Percentiles rank a stretch among this genome's conserved stretches.
phyloP scores from a whole-genome alignment of 2,329 filamentous ascomycete species.

The Thelonectria olida region DNA sequence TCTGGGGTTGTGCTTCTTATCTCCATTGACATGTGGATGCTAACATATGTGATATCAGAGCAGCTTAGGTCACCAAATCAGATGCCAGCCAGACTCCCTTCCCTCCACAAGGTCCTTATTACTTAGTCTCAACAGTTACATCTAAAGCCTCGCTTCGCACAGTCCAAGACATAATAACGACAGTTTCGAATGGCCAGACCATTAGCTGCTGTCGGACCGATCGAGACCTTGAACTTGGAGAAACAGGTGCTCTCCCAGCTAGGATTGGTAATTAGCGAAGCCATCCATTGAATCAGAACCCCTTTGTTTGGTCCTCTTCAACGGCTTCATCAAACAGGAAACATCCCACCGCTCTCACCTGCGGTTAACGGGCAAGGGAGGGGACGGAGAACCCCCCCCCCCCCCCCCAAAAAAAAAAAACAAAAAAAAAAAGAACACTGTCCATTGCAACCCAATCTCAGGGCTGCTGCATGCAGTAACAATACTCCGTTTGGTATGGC shows the following conservation, averaged over 20 bases:
- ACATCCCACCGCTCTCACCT: conserved; percentile 14
- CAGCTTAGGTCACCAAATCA: background rate
- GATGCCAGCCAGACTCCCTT: background rate
- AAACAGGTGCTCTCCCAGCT: conserved; percentile 1
- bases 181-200: too few relatives aligned
- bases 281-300: background rate
- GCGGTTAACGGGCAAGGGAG: conserved; percentile 19
- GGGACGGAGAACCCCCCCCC: background rate
- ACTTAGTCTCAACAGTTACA: background rate
- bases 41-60: too few relatives aligned
- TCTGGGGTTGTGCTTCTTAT: background rate
- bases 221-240: conserved; percentile 1
- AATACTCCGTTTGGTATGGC: background rate
- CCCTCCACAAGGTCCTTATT: too few relatives aligned
- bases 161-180: background rate
- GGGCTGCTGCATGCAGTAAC: background rate
- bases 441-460: conserved; percentile 30
- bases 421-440: background rate
- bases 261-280: background rate
- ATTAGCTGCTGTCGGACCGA: too few relatives aligned
- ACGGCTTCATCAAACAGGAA: background rate
- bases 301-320: background rate
- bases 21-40: background rate
- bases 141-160: background rate
- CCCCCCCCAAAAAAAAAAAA: too few relatives aligned